Base-by-base conservation (phyloP, 1,284 basidiomycete genomes). In the Sutorius eximius region DNA sequence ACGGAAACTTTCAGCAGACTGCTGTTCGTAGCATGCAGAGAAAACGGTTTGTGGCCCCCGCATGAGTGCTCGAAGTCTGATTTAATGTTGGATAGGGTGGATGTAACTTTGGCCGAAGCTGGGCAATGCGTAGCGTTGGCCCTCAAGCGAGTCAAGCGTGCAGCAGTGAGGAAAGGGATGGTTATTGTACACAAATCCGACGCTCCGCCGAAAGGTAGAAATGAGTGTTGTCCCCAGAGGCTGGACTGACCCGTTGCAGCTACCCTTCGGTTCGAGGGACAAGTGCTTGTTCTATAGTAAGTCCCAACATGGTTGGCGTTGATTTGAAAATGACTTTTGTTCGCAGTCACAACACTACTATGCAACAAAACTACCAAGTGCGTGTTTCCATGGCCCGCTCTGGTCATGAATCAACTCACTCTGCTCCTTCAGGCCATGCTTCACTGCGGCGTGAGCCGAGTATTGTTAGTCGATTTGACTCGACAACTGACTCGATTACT, bases 121-220 rank as follows among this genome's bases (percentile, higher is more conserved):
- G 96, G 96, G 1, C 96, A 99, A 73, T 93, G 91, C 53, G 95
- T 98, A 10, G 93, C 93, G 24, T 80, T 98, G 53, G 97, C 95
- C 5, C 75, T 99, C 27, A 99, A 99, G 77, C 82, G 93, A 49
- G 87, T 97, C 57, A 82, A 90, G 49, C 77, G 93, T 50, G 82
- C 85, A 8, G 85, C 88, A 44, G 87, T 98, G 9, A 80, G 97
- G 55, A 99, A 98, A 74, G 95, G 94, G 11, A 96, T 96, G 95
- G 91, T 96, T 3, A 76, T 98, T 34, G 85, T 95, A 0, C 85
- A 86, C 52, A 92, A 87, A 71, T 83, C 84, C 1, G 93, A 96
- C 8, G 76, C 75, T 22, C 87, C 85, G 12, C 93, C 93, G 11
- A 83, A 82, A 77, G 86, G 88, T 83, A 61, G 41, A 34, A 33